Conservation (phyloP, 2,329 filamentous ascomycete species). For the Chrysoporthe deuterocubensis region DNA sequence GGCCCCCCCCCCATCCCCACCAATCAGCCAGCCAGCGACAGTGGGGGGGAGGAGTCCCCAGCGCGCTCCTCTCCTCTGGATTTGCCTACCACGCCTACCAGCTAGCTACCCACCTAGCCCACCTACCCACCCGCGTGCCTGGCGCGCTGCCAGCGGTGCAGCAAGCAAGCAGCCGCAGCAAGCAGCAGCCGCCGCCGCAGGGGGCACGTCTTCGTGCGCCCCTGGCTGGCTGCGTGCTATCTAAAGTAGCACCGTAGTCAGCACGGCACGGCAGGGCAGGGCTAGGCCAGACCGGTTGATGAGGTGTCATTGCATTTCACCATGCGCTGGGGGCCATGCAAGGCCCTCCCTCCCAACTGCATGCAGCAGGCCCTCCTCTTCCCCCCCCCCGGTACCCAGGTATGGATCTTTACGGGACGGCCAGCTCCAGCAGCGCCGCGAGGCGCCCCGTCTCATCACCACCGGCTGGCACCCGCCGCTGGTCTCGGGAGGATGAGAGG, state of each 20-base stretch:
- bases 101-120: too few relatives aligned
- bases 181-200: background rate
- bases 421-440: too few relatives aligned
- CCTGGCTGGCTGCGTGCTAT: background rate
- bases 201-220: too few relatives aligned
- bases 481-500: too few relatives aligned
- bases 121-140: too few relatives aligned
- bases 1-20: background rate
- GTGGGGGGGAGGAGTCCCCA: background rate
- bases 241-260: background rate
- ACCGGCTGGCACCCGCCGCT: too few relatives aligned
- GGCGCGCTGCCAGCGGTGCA: too few relatives aligned
- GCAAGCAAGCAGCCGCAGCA: background rate
- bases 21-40: background rate
- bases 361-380: background rate
- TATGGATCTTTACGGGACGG: too few relatives aligned
- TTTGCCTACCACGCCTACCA: background rate
- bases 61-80: too few relatives aligned
- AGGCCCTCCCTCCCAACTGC: background rate
- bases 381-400: too few relatives aligned
- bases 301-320: constrained; percentile 12
- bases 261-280: background rate
- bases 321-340: background rate
- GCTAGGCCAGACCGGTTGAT: background rate
- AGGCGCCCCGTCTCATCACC: too few relatives aligned